These are phyloP conservation scores for Elaeis oleifera DNA, from an alignment of 202 grass and related monocot genomes.

Conservation along the genomic window DNA sequence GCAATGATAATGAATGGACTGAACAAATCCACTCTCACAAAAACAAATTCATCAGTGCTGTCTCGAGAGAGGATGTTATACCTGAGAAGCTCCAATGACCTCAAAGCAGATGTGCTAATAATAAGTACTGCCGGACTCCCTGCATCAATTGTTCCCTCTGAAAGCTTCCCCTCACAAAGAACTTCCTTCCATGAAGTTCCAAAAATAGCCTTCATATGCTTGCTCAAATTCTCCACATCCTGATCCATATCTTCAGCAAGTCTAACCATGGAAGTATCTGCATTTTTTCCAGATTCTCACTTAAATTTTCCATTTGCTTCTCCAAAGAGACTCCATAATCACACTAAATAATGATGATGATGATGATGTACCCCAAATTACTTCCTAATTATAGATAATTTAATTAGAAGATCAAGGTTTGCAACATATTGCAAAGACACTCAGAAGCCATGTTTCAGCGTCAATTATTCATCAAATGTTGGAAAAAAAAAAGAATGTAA, in stretches of 20 bases:
- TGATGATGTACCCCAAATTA: no score
- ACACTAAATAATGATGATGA: not conserved
- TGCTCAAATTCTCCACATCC: conserved; percentile 51
- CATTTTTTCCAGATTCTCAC: not conserved
- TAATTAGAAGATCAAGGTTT: no score
- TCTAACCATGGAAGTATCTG: conserved; percentile 62
- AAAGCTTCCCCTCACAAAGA: conserved; percentile 46
- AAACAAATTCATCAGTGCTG: no score
- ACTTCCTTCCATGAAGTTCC: conserved; percentile 52
- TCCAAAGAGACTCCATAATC: not conserved
- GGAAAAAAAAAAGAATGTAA: no score
- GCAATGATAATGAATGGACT: no score
- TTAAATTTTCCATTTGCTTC: not conserved
- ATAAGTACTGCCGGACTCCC: conserved; percentile 66
- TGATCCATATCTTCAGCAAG: conserved; percentile 54
- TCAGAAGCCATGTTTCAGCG: no score
- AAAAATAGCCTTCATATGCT: conserved; percentile 63
- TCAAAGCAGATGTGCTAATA: conserved; percentile 65
- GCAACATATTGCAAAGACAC: no score
- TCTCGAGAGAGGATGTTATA: conserved; percentile 3
- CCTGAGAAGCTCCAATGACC: conserved; percentile 80
- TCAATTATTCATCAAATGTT: no score
- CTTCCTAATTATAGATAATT: no score
- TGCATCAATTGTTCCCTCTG: conserved; percentile 26
- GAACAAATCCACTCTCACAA: no score